These are phyloP conservation scores for Phaeosphaeria sp. DNA, from an alignment of 2,329 filamentous ascomycete species.

Conservation along the genomic window DNA sequence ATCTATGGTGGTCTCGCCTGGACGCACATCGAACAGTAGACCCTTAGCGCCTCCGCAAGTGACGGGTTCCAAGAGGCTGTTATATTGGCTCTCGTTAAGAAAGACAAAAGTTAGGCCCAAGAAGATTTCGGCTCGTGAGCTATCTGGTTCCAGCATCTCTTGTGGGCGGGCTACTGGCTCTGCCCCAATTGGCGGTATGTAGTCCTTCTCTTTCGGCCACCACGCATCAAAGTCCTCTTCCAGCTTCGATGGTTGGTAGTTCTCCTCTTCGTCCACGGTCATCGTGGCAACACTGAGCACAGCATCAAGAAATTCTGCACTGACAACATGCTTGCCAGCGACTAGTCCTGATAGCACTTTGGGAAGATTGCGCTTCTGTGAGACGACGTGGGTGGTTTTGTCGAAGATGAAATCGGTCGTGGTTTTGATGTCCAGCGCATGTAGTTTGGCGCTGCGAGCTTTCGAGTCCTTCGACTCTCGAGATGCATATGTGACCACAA, in stretches of 20 bases:
- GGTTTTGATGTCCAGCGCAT: slow-evolving; percentile 89
- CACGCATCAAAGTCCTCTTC: slow-evolving; percentile 79
- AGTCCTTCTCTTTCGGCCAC: slow-evolving; percentile 78
- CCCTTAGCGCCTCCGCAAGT: slow-evolving; percentile 84
- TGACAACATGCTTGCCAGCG: slow-evolving; percentile 79
- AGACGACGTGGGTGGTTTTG: slow-evolving; percentile 84
- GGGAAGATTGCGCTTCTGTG: slow-evolving; percentile 87
- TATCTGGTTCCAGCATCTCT: slow-evolving; percentile 75
- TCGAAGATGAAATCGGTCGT: slow-evolving; percentile 72
- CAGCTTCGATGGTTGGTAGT: slow-evolving; percentile 64
- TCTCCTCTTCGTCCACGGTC: slow-evolving; percentile 45
- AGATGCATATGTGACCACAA: slow-evolving; percentile 82
- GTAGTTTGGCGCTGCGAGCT: slow-evolving; percentile 67
- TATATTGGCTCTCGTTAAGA: slow-evolving; percentile 75
- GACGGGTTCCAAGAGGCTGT: slow-evolving; percentile 76
- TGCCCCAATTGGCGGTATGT: slow-evolving; percentile 75
- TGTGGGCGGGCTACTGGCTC: slow-evolving; percentile 74
- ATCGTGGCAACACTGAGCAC: slow-evolving; percentile 66
- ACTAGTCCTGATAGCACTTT: slow-evolving; percentile 87
- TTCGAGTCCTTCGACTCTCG: slow-evolving; percentile 64
- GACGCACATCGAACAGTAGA: slow-evolving; percentile 66
- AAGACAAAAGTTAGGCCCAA: slow-evolving; percentile 90
- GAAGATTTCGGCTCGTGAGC: slow-evolving; percentile 73
- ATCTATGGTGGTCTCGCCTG: slow-evolving; percentile 70
- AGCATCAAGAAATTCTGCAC: slow-evolving; percentile 74